Percentiles rank a stretch among this genome's conserved stretches.
Conservation (phyloP, 495 filamentous ascomycete genomes). For the Aspergillus asperescens region DNA sequence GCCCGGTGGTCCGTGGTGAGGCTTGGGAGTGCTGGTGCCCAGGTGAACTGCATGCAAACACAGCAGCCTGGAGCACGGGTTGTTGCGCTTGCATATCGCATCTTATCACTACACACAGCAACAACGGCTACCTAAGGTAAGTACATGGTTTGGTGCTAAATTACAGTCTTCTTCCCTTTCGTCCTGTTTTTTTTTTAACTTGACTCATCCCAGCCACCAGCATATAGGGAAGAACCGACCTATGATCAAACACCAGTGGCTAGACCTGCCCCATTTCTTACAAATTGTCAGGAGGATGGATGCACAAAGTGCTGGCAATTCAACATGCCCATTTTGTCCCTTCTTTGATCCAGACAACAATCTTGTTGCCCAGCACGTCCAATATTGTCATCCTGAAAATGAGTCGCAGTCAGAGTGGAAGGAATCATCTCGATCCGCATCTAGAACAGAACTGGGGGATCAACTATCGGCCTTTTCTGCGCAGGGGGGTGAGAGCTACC, state of each 20-base stretch:
- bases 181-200: too few species aligned
- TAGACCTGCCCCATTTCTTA: too few species aligned
- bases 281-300: slow-evolving; percentile 18
- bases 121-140: too few species aligned
- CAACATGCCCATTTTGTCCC: slow-evolving; percentile 51
- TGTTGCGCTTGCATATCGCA: background rate
- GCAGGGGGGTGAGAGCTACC: background rate
- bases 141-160: too few species aligned
- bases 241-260: too few species aligned
- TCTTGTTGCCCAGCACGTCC: slow-evolving; percentile 52
- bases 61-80: background rate
- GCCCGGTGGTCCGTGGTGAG: slow-evolving; percentile 1
- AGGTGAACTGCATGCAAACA: background rate
- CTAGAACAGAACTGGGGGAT: background rate
- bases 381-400: slow-evolving; percentile 49
- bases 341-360: slow-evolving; percentile 47
- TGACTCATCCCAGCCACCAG: too few species aligned
- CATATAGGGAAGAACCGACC: too few species aligned
- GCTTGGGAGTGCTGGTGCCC: too few species aligned
- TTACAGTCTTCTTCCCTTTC: too few species aligned
- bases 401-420: slow-evolving; percentile 19
- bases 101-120: background rate
- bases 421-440: background rate
- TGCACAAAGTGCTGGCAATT: slow-evolving; percentile 5
- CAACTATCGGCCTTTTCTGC: background rate